phyloP scores from a whole-genome alignment of 2,329 filamentous ascomycete genomes.

The Cercospora janseana region DNA sequence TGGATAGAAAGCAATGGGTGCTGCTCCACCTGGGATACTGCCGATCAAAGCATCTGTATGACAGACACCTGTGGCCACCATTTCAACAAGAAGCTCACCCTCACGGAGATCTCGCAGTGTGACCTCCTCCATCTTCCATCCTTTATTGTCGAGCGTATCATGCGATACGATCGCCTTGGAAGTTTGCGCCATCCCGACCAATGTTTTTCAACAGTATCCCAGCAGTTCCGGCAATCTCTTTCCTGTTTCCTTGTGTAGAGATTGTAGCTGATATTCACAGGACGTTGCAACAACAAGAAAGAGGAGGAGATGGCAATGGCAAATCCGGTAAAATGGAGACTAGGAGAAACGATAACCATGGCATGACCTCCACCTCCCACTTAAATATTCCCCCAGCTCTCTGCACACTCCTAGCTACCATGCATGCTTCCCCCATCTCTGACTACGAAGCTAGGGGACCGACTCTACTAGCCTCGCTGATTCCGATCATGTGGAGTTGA shows the following conservation, averaged over 20 bases:
- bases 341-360: background rate
- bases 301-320: conserved; percentile 1
- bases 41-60: conserved; percentile 55
- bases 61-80: conserved; percentile 55
- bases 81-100: conserved; percentile 54
- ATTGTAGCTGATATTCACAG: conserved; percentile 29
- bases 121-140: conserved; percentile 44
- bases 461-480: too few species aligned
- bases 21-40: conserved; percentile 36
- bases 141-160: conserved; percentile 38
- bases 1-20: conserved; percentile 45
- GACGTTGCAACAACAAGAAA: conserved; percentile 9
- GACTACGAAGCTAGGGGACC: background rate
- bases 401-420: background rate
- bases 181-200: conserved; percentile 24
- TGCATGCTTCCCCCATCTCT: background rate
- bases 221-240: conserved; percentile 23
- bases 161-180: conserved; percentile 42
- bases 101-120: conserved; percentile 39
- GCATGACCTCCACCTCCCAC: background rate
- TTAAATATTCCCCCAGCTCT: background rate
- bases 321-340: conserved; percentile 11
- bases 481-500: background rate
- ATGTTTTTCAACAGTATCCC: conserved; percentile 13
- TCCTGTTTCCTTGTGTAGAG: conserved; percentile 30